phyloP scores from a whole-genome alignment of 495 filamentous ascomycete genomes.

The Xylaria venustula region DNA sequence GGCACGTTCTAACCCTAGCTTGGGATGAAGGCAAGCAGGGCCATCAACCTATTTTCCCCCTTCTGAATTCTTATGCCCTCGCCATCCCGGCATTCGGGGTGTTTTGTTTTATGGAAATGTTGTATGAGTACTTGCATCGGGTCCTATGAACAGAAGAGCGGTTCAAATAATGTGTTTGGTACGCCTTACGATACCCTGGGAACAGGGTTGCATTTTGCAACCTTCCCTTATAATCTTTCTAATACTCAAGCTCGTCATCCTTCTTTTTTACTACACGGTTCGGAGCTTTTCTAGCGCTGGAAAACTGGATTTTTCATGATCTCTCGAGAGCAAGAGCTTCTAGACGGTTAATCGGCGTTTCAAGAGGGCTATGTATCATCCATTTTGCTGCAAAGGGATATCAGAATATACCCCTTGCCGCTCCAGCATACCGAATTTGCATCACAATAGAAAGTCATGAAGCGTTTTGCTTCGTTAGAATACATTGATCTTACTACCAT shows the following conservation, averaged over 20 bases:
- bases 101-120: conserved; percentile 2
- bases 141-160: conserved; percentile 11
- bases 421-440: conserved; percentile 7
- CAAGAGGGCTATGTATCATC: not conserved
- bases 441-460: not conserved
- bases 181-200: conserved; percentile 24
- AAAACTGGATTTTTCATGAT: not conserved
- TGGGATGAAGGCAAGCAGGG: not conserved
- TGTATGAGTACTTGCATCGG: conserved; percentile 19
- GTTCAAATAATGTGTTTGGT: conserved; percentile 19
- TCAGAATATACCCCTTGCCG: not conserved
- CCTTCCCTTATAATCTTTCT: conserved; percentile 11
- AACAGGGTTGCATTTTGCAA: conserved; percentile 18
- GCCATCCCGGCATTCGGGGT: not conserved
- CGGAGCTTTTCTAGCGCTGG: not conserved
- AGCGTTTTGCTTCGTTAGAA: not conserved
- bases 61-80: not conserved
- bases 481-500: not conserved
- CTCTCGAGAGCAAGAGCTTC: not conserved
- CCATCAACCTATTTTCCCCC: not conserved
- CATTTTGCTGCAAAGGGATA: not conserved
- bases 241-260: not conserved
- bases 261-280: not conserved
- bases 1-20: not conserved
- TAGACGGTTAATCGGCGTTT: conserved; percentile 10